A percentile compares a stretch with the other conserved stretches of the same genome.
These are phyloP conservation scores for Lachnellula hyalina DNA, from an alignment of 2,329 filamentous ascomycete species.

Conservation along the genomic window DNA sequence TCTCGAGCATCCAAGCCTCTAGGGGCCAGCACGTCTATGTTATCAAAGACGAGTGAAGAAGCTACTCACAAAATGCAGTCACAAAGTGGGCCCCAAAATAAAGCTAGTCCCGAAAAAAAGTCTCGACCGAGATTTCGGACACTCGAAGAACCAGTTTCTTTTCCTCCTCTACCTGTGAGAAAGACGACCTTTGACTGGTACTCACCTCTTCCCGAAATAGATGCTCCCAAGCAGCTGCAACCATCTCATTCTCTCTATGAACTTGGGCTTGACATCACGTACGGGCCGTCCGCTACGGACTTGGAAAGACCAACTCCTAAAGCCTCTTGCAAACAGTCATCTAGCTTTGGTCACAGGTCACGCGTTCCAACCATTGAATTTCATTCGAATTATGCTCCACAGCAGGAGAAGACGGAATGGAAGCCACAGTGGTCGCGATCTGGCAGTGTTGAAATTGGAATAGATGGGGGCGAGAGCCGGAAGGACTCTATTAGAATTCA, in stretches of 20 bases:
- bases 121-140: background rate
- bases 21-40: background rate
- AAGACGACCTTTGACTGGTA: slow-evolving; percentile 25
- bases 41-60: background rate
- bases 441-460: background rate
- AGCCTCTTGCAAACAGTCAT: background rate
- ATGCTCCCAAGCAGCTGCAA: background rate
- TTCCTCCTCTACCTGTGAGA: slow-evolving; percentile 22
- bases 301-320: slow-evolving; percentile 2
- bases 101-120: slow-evolving; percentile 1
- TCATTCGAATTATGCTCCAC: background rate
- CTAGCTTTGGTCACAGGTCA: background rate
- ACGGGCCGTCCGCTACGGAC: slow-evolving; percentile 1
- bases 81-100: slow-evolving; percentile 3
- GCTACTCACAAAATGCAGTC: background rate
- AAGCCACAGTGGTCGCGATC: background rate
- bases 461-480: background rate
- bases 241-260: slow-evolving; percentile 16
- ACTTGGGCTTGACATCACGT: slow-evolving; percentile 19
- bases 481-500: background rate
- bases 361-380: slow-evolving; percentile 1
- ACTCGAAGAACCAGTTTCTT: slow-evolving; percentile 20
- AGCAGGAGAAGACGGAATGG: background rate
- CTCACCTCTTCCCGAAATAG: slow-evolving; percentile 22
- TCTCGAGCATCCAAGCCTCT: background rate